Base-by-base conservation (phyloP, 2,329 filamentous ascomycete genomes). In the Trichoderma sp. region DNA sequence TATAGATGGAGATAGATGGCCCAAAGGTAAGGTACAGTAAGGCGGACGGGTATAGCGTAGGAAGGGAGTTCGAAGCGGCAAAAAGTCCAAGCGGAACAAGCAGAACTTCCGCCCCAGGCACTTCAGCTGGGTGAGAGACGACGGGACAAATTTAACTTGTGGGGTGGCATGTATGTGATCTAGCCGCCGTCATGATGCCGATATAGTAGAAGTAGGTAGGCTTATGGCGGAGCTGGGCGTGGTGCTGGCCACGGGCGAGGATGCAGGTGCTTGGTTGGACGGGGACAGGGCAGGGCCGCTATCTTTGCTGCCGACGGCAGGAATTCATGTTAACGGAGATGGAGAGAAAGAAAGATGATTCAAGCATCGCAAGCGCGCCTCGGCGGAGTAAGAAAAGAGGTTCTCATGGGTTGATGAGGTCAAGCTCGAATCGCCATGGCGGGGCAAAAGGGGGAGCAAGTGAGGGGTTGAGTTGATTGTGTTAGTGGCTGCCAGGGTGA, bases 371-470 rank as follows among this genome's bases (percentile, higher is more conserved):
- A 63, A 38, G 45, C 16, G 66, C 53, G 56, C 29, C 9, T 41
- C 6, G 29, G 41, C 65, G 59, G 73, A 75, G 59, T 18, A 41
- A 16, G 7, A 75, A 63, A 24, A 41, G 73, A 75, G 63, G 50
- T 27, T 60, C 27, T 33, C 31, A 56, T 33, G n/a, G 60, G 31
- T 38, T 38, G 64, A 71, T 75, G 73, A 75, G 73, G 73, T 75
- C 73, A 59, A 75, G 27, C 33, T 35, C 59, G 29, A 71, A 56
- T 64, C 33, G 73, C 45, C 64, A n/a, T 75, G 66, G 73, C 73
- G 73, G 73, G 73, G 65, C 59, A 33, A 69, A 50, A 8, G 45
- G 45, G 45, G 45, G 45, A 50, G 73, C n/a, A 59, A 64, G 18
- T 74, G 72, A 74, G 73, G 73, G 73, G 65, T 75, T 50, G 53